Conservation (phyloP, 257 asterid species). For the Oldenlandia corymbosa region DNA sequence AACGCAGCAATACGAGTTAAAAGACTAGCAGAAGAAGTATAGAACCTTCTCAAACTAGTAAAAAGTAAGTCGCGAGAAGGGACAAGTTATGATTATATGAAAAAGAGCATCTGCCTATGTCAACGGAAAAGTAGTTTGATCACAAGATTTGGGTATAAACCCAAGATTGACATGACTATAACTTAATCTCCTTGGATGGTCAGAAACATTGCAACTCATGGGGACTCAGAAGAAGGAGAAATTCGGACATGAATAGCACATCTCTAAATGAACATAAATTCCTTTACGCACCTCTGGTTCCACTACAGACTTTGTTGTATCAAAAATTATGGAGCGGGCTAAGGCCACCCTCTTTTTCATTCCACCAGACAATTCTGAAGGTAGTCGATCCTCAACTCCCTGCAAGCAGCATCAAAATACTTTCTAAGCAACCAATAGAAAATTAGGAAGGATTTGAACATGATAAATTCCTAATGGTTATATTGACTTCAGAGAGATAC, state of each 20-base stretch:
- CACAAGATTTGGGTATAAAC: neutral
- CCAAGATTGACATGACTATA: neutral
- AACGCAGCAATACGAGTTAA: neutral
- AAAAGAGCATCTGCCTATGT: neutral
- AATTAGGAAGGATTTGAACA: neutral
- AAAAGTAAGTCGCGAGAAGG: neutral
- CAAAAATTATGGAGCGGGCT: slow-evolving; percentile 94
- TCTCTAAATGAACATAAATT: neutral
- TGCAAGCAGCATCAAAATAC: slow-evolving; percentile 30
- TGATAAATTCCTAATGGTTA: neutral
- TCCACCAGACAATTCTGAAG: slow-evolving; percentile 98
- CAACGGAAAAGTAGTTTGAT: neutral
- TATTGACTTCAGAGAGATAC: neutral
- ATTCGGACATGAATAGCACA: neutral
- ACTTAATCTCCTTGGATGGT: neutral
- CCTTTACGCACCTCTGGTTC: slow-evolving; percentile 84
- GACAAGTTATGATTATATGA: neutral
- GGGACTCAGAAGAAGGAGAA: neutral
- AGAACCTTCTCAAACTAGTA: neutral
- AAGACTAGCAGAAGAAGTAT: neutral
- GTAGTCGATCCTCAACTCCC: slow-evolving; percentile 93
- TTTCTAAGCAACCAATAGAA: slow-evolving; percentile 4
- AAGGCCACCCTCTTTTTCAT: slow-evolving; percentile 99
- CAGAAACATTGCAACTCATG: neutral
- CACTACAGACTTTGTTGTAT: slow-evolving; percentile 66